A percentile compares a stretch with the other conserved stretches of the same genome.
These are phyloP conservation scores for Trametes coccinea DNA, from an alignment of 768 basidiomycete genomes.

Conservation along the genomic window DNA sequence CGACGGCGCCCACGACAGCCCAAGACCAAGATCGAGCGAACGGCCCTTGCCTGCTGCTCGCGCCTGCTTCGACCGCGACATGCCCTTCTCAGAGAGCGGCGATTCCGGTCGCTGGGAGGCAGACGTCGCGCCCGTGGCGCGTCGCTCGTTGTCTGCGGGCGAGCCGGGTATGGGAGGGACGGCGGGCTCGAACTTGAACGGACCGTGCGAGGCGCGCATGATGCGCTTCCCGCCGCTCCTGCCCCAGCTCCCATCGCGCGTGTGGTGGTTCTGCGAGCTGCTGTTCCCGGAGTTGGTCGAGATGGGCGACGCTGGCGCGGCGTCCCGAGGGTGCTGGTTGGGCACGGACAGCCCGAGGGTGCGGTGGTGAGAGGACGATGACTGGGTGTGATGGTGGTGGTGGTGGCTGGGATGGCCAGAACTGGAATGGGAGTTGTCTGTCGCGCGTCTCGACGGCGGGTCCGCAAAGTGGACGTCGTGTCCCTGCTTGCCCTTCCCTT, in stretches of 20 bases:
- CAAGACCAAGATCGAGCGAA: conserved; percentile 69
- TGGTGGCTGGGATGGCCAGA: background rate
- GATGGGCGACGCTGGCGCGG: conserved; percentile 21
- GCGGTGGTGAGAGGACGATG: background rate
- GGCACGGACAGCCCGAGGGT: conserved; percentile 5
- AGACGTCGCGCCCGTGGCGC: background rate
- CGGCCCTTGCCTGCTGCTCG: conserved; percentile 52
- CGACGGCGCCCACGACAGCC: conserved; percentile 71
- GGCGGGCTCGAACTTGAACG: conserved; percentile 70
- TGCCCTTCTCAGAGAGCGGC: background rate
- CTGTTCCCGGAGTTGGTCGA: conserved; percentile 25
- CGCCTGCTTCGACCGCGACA: conserved; percentile 20
- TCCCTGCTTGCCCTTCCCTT: conserved; percentile 11
- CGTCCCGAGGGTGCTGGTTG: conserved; percentile 8
- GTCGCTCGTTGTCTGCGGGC: conserved; percentile 28
- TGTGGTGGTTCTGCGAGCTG: conserved; percentile 21
- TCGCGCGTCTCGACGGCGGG: conserved; percentile 17
- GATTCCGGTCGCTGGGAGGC: background rate
- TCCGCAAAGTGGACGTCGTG: conserved; percentile 13
- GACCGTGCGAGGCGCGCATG: conserved; percentile 49
- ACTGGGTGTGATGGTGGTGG: background rate
- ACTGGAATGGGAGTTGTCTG: conserved; percentile 21
- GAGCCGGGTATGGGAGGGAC: conserved; percentile 47
- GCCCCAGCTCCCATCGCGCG: conserved; percentile 52
- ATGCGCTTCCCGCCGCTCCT: conserved; percentile 46